Evolutionary conservation across 306 rosid genomes (phyloP).

Genomic region (Lupinus albus): DNA sequence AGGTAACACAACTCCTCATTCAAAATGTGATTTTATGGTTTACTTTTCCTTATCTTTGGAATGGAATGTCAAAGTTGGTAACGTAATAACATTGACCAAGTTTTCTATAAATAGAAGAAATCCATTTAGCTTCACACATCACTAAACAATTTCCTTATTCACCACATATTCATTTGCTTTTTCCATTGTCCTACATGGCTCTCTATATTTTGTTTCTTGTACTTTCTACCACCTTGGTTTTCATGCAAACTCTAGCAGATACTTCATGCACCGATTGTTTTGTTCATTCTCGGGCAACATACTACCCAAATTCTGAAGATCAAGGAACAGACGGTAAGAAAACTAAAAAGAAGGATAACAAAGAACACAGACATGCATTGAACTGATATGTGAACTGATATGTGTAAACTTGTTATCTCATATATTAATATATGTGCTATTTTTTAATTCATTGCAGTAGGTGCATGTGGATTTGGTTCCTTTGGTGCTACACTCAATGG

Average conservation of each 20-base stretch:
- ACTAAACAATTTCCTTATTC: slow-evolving; percentile 16
- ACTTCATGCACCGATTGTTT: slow-evolving; percentile 63
- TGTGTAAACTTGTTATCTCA: slow-evolving; percentile 16
- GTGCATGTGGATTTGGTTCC: slow-evolving; percentile 77
- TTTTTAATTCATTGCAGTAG: slow-evolving; percentile 43
- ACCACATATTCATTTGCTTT: slow-evolving; percentile 18
- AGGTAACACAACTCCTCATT: slow-evolving; percentile 3
- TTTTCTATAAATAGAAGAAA: slow-evolving; percentile 53
- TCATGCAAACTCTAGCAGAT: slow-evolving; percentile 51
- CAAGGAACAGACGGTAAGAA: slow-evolving; percentile 70
- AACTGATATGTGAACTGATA: slow-evolving; percentile 8
- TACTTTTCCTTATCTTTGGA: neutral
- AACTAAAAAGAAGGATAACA: neutral
- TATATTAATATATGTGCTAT: neutral
- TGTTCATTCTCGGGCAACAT: slow-evolving; percentile 65
- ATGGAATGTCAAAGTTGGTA: slow-evolving; percentile 47
- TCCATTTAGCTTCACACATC: slow-evolving; percentile 37
- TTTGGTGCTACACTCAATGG: slow-evolving; percentile 79
- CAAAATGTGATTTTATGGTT: neutral
- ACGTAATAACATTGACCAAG: slow-evolving; percentile 7
- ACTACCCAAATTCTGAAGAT: slow-evolving; percentile 70
- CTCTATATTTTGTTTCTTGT: slow-evolving; percentile 38
- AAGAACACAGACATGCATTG: neutral
- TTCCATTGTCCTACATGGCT: slow-evolving; percentile 47
- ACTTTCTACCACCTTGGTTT: slow-evolving; percentile 43